Base-by-base conservation (phyloP, 2,329 filamentous ascomycete genomes). In the Passalora sequoiae region DNA sequence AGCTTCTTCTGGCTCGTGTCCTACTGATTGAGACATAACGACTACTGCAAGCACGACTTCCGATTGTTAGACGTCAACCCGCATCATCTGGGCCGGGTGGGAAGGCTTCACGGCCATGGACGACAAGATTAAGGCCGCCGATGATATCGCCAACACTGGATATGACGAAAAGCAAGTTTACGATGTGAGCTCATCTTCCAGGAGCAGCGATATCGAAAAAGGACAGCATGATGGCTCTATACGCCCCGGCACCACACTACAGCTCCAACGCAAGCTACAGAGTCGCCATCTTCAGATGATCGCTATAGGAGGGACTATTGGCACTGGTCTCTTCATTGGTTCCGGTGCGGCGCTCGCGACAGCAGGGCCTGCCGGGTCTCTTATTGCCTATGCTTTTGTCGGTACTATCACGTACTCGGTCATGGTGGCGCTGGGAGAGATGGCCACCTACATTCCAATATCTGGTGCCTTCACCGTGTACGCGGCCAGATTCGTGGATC, bases 361-460 rank as follows among this genome's bases (percentile, higher is more conserved):
- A 19, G 63, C 59, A 39, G 63, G 70, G n/a, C 69, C 71, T 20
- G 62, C 66, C 9, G 69, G 69, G 27, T 62, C 70, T 9, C 59
- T 76, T 32, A 61, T 69, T 47, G 67, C 69, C 52, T 69, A 67
- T 54, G 53, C 60, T 7, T 63, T 75, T 42, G 64, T 75, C 40
- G 65, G 68, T 28, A 62, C 71, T 15, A 47, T 75, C 51, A 61
- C 76, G 33, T 66, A 65, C 47, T 60, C 60, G 24, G 61, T 70
- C 56, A 73, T 81, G 42, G 73, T 72, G 36, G 66, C 61, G 1
- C 63, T 70, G 19, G 72, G 71, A 15, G 76, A 79, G 62, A 76
- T 83, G 67, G 76, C 78, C 16, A 73, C 79, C 22, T 81, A 78
- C 68, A 71, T 83, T 39, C 76, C 79, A 3, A 62, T 80, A 49